Evolutionary conservation across 2,329 filamentous ascomycete genomes (phyloP), one percentile per base, ranked within the genome.

Genomic region (Didymella pomorum): DNA sequence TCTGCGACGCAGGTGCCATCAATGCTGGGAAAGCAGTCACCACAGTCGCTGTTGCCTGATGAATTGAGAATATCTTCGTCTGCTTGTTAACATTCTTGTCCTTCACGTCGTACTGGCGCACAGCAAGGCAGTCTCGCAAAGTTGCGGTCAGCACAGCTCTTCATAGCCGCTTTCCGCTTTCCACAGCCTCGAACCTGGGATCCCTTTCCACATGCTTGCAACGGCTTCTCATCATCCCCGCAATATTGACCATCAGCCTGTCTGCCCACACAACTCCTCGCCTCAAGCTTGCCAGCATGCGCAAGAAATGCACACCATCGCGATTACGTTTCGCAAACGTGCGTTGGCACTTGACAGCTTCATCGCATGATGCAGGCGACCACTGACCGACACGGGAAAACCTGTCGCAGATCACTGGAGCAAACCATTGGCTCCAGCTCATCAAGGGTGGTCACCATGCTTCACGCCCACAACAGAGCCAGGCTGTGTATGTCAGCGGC

Each of bases 361-460:
- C 51, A 25, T 47, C 41, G 28, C 50, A 50, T 43, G 42, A 60
- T 63, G 52, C 52, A 43, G 45, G 39, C 47, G 57, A 41, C 60
- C 52, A 55, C 58, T 57, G 28, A 48, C 61, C 55, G 48, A 61
- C 41, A 57, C 58, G 60, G 35, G 56, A 48, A 60, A 60, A 47
- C 49, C 48, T 57, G 53, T 57, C 58, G 62, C 61, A 58, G 56
- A 58, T 58, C 56, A 54, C 50, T 58, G 56, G 50, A 53, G 50
- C 46, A 68, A 73, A 72, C 68, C 57, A 75, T 70, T 74, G 71
- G 72, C 65, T 70, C 69, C 65, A 68, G 69, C 69, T 59, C 61
- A 44, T 57, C 52, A 29, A 59, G 45, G 47, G 29, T 64, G 63
- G 64, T 52, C 67, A 64, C 23, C 61, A 29, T 50, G 49, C 51